Percentiles rank a stretch among this genome's conserved stretches.
These are phyloP conservation scores for Nigrospora osmanthi DNA, from an alignment of 2,329 filamentous ascomycete species.

Conservation along the genomic window DNA sequence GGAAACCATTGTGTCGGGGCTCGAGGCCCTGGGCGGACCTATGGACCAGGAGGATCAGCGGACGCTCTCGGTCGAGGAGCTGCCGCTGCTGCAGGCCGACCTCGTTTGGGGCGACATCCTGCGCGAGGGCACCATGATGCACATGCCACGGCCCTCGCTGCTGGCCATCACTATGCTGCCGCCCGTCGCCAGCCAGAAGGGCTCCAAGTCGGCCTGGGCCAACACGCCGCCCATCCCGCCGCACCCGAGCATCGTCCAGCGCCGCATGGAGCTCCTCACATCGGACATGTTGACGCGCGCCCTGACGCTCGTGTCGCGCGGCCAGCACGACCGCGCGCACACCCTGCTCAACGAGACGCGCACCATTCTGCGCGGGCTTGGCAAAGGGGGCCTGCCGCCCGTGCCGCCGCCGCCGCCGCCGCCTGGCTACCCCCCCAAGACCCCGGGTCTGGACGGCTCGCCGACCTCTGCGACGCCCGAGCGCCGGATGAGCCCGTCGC, in stretches of 20 bases:
- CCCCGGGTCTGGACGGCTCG: constrained; percentile 34
- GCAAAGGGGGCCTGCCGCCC: constrained; percentile 88
- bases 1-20: constrained; percentile 92
- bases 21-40: constrained; percentile 86
- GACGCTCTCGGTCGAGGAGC: constrained; percentile 80
- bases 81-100: constrained; percentile 91
- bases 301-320: constrained; percentile 80
- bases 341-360: constrained; percentile 89
- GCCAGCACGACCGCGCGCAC: constrained; percentile 88
- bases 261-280: constrained; percentile 93
- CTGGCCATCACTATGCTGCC: constrained; percentile 95
- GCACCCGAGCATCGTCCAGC: constrained; percentile 89
- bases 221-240: constrained; percentile 79
- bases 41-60: constrained; percentile 81
- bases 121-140: constrained; percentile 76
- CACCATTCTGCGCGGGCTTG: constrained; percentile 90
- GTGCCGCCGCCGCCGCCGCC: constrained; percentile 35
- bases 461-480: constrained; percentile 41
- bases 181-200: constrained; percentile 52
- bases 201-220: constrained; percentile 54
- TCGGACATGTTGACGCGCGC: constrained; percentile 96
- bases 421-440: constrained; percentile 25
- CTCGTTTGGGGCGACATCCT: constrained; percentile 90
- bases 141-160: constrained; percentile 82
- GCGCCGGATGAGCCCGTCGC: constrained; percentile 47